Conservation (phyloP, 352 stramenopile genomes). For the Heterotrichella gracilis region DNA sequence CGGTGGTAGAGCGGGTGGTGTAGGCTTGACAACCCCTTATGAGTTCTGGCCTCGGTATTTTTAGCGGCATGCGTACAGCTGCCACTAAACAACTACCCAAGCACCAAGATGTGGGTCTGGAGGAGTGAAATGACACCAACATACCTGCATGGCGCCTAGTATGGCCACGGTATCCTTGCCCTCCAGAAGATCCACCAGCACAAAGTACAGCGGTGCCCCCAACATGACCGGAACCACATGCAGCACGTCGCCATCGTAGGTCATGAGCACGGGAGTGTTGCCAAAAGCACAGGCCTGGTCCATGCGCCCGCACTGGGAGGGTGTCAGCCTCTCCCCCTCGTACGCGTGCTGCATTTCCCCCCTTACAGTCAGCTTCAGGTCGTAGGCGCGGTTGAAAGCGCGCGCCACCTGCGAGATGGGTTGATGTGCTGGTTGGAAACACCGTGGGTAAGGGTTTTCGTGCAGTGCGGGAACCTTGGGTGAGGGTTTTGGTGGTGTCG, state of each 20-base stretch:
- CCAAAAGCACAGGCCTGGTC: slow-evolving; percentile 22
- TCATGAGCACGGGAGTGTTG: slow-evolving; percentile 19
- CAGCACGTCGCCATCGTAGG: slow-evolving; percentile 19
- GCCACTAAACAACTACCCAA: too few species aligned
- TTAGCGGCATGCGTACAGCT: too few species aligned
- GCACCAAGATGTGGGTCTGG: too few species aligned
- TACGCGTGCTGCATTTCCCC: slow-evolving; percentile 24
- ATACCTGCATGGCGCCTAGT: slow-evolving; percentile 18
- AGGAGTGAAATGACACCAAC: too few species aligned
- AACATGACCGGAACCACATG: slow-evolving; percentile 16
- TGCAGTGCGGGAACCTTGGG: too few species aligned
- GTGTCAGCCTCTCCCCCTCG: slow-evolving; percentile 20
- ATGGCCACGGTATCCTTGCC: slow-evolving; percentile 21
- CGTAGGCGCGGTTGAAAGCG: slow-evolving; percentile 18
- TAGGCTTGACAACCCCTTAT: too few species aligned
- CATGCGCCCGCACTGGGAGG: slow-evolving; percentile 22
- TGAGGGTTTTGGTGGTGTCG: too few species aligned
- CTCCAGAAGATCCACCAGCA: slow-evolving; percentile 21
- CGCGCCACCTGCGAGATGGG: too few species aligned
- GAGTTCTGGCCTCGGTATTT: too few species aligned
- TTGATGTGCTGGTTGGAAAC: too few species aligned
- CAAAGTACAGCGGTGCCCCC: slow-evolving; percentile 18
- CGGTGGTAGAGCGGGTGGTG: too few species aligned
- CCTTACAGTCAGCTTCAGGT: slow-evolving; percentile 18
- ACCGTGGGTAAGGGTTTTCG: too few species aligned